phyloP scores from a whole-genome alignment of 2,329 filamentous ascomycete genomes.

The Cladorrhinum sp. region DNA sequence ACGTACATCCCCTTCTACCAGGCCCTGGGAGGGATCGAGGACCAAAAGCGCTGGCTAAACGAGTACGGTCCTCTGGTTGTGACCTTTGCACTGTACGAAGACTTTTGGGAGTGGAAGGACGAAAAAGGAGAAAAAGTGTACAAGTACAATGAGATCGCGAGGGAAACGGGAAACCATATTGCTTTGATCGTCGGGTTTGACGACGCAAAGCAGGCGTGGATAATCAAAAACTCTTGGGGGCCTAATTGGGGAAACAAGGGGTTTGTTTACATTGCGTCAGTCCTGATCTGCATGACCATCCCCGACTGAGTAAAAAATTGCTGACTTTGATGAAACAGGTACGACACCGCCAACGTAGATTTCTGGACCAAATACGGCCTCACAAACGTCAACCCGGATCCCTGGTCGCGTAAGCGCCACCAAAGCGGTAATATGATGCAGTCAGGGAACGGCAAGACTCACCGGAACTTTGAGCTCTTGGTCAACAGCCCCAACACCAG shows the following conservation, averaged over 20 bases:
- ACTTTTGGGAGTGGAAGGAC: constrained; percentile 19
- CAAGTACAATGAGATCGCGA: constrained; percentile 11
- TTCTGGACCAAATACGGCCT: constrained; percentile 24
- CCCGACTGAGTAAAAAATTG: neutral
- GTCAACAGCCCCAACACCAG: neutral
- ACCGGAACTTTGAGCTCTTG: constrained; percentile 23
- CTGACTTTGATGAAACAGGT: constrained; percentile 5
- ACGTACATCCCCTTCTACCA: constrained; percentile 19
- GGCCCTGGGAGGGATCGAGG: constrained; percentile 18
- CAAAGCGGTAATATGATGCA: constrained; percentile 24
- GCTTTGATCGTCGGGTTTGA: constrained; percentile 24
- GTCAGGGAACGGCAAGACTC: constrained; percentile 22
- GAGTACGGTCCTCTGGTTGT: constrained; percentile 23
- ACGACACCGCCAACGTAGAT: constrained; percentile 23
- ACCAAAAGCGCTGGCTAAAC: constrained; percentile 26
- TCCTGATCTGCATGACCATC: neutral
- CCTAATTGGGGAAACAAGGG: constrained; percentile 18
- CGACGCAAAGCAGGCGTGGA: constrained; percentile 22
- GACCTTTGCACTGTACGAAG: constrained; percentile 20
- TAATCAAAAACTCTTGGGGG: constrained; percentile 27
- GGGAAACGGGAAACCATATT: constrained; percentile 21
- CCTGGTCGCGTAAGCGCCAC: constrained; percentile 22
- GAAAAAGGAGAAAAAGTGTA: constrained; percentile 9
- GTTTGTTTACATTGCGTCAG: constrained; percentile 24
- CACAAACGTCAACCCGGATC: constrained; percentile 23